These are phyloP conservation scores for Fonsecaea pedrosoi DNA, from an alignment of 2,329 filamentous ascomycete species.

Conservation along the genomic window DNA sequence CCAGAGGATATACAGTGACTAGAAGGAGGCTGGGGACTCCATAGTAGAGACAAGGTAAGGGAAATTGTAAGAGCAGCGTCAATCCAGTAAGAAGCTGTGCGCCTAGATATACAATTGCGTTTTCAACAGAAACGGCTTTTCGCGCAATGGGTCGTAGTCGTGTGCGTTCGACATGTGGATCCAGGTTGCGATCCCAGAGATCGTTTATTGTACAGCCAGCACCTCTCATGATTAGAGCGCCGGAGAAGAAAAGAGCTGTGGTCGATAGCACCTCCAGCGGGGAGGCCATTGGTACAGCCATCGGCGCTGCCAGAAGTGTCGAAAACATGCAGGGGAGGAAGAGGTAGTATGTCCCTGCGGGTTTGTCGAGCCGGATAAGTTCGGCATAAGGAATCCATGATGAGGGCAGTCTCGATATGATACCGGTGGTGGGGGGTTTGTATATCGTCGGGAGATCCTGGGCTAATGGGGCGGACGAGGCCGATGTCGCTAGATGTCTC, in stretches of 20 bases:
- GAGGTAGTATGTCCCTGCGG: constrained; percentile 59
- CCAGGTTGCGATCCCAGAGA: constrained; percentile 61
- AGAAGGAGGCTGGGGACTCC: constrained; percentile 53
- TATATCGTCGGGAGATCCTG: constrained; percentile 45
- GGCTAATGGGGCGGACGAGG: not conserved
- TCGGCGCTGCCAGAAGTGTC: constrained; percentile 52
- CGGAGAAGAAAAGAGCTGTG: constrained; percentile 50
- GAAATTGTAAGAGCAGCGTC: constrained; percentile 53
- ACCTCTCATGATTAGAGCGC: constrained; percentile 58
- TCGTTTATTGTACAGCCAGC: constrained; percentile 64
- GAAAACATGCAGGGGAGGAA: constrained; percentile 61
- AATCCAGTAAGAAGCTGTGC: constrained; percentile 52
- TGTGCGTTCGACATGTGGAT: constrained; percentile 60
- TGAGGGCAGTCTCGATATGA: constrained; percentile 55
- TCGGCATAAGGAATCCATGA: constrained; percentile 64
- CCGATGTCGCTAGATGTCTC: constrained; percentile 18
- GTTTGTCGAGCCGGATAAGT: constrained; percentile 60
- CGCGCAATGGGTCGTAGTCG: constrained; percentile 60
- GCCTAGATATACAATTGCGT: constrained; percentile 54
- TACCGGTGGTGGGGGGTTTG: constrained; percentile 53
- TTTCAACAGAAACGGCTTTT: constrained; percentile 55
- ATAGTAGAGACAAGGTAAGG: constrained; percentile 52
- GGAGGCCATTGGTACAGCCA: constrained; percentile 44
- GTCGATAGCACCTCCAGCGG: constrained; percentile 49
- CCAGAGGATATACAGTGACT: constrained; percentile 57